Percentiles rank a stretch among this genome's conserved stretches.
Conservation (phyloP, 73 alveolate genomes). For the Paramecium tetraurelia region DNA sequence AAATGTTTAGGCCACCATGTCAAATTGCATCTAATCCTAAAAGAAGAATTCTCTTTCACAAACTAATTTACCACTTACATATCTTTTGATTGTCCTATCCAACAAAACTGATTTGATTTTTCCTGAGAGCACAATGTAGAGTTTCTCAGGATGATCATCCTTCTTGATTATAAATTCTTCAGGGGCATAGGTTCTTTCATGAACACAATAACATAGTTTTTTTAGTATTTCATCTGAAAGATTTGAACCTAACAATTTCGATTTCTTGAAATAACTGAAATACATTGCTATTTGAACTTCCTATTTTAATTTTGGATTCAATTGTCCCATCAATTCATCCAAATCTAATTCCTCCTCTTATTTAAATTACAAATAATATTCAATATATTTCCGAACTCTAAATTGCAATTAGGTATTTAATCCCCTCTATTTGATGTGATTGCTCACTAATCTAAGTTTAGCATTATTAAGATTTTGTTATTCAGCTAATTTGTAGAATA, state of each 20-base stretch:
- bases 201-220: background rate
- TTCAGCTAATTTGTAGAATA: slow-evolving; percentile 23
- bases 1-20: background rate
- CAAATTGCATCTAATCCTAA: background rate
- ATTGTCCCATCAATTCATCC: slow-evolving; percentile 17
- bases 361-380: slow-evolving; percentile 31
- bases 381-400: slow-evolving; percentile 45
- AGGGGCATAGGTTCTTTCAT: slow-evolving; percentile 38
- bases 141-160: slow-evolving; percentile 3
- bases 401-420: slow-evolving; percentile 3
- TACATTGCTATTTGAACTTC: slow-evolving; percentile 28
- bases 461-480: background rate
- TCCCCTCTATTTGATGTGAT: background rate
- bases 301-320: slow-evolving; percentile 23
- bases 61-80: background rate
- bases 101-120: background rate
- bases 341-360: slow-evolving; percentile 35
- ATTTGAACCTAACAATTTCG: background rate
- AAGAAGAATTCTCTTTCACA: slow-evolving; percentile 19
- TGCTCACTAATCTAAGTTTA: slow-evolving; percentile 2
- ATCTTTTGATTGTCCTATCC: background rate
- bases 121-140: background rate
- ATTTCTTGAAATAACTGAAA: background rate
- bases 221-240: background rate
- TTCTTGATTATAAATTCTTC: slow-evolving; percentile 18